phyloP scores from a whole-genome alignment of 805 yeast genomes.

The Pichia pseudocactophila region DNA sequence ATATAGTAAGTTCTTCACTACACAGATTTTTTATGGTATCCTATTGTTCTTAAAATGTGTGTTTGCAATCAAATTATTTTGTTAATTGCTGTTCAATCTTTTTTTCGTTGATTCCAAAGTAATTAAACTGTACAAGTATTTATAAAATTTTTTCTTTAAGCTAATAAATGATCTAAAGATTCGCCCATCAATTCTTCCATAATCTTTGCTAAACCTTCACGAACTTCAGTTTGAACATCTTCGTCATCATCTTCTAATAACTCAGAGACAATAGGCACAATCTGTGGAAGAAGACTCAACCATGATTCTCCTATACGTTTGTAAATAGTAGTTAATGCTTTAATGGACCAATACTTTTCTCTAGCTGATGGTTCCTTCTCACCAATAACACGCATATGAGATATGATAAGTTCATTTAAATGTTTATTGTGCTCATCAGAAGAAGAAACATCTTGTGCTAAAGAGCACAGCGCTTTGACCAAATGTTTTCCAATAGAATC shows the following conservation, averaged over 20 bases:
- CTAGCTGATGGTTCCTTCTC: conserved; percentile 35
- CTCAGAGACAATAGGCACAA: conserved; percentile 94
- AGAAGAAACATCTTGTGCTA: conserved; percentile 57
- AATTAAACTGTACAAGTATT: neutral
- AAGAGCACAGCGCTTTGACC: conserved; percentile 69
- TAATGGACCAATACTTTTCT: conserved; percentile 74
- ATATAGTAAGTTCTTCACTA: too few species aligned
- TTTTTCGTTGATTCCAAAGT: neutral
- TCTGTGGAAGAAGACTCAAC: conserved; percentile 83
- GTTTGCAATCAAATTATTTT: too few species aligned
- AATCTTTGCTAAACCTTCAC: conserved; percentile 82
- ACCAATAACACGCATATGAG: conserved; percentile 53
- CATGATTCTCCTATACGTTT: conserved; percentile 92
- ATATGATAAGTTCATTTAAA: conserved; percentile 53
- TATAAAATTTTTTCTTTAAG: neutral
- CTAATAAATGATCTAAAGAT: conserved; percentile 59
- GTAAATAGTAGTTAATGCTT: conserved; percentile 71
- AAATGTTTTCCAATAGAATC: conserved; percentile 69
- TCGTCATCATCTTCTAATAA: conserved; percentile 93
- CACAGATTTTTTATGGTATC: too few species aligned
- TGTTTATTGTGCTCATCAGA: conserved; percentile 64
- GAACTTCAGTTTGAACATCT: conserved; percentile 81
- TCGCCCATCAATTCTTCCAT: conserved; percentile 92
- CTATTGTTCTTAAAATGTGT: too few species aligned
- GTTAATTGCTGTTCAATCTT: too few species aligned